Evolutionary conservation across 2,329 filamentous ascomycete species (phyloP).

Genomic region (Ramichloridium luteum): DNA sequence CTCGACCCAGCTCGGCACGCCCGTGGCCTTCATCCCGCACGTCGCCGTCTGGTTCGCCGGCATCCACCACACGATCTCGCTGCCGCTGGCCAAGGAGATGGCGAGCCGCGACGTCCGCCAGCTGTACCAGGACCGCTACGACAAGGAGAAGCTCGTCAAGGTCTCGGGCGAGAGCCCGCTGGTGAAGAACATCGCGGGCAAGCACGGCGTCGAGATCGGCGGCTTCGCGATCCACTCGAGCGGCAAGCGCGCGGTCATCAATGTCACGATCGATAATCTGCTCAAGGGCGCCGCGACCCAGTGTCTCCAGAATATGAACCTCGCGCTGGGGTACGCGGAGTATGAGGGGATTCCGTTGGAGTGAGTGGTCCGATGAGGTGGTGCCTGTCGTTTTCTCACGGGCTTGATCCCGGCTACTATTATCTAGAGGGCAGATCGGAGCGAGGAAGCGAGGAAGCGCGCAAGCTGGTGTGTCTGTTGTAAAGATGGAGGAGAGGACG

Average conservation of each 20-base stretch:
- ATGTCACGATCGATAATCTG: constrained; percentile 85
- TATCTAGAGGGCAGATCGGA: too few relatives aligned
- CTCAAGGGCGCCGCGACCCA: constrained; percentile 89
- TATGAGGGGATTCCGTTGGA: constrained; percentile 71
- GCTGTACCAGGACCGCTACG: constrained; percentile 90
- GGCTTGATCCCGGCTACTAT: too few relatives aligned
- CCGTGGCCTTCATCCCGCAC: constrained; percentile 81
- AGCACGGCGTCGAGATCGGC: constrained; percentile 86
- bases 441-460: too few relatives aligned
- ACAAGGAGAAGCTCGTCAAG: constrained; percentile 90
- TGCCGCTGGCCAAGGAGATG: constrained; percentile 78
- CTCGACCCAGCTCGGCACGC: constrained; percentile 58
- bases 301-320: constrained; percentile 91
- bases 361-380: too few relatives aligned
- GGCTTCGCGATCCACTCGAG: constrained; percentile 85
- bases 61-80: constrained; percentile 82
- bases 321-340: constrained; percentile 77
- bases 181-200: constrained; percentile 72
- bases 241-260: constrained; percentile 87
- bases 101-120: constrained; percentile 84
- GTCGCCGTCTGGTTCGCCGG: constrained; percentile 96
- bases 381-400: too few relatives aligned
- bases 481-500: too few relatives aligned
- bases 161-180: constrained; percentile 75
- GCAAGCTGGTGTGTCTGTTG: too few relatives aligned